A percentile compares a stretch with the other conserved stretches of the same genome.
Evolutionary conservation across 345 rosid species (phyloP).

Genomic region (Eucalyptus microcorys): DNA sequence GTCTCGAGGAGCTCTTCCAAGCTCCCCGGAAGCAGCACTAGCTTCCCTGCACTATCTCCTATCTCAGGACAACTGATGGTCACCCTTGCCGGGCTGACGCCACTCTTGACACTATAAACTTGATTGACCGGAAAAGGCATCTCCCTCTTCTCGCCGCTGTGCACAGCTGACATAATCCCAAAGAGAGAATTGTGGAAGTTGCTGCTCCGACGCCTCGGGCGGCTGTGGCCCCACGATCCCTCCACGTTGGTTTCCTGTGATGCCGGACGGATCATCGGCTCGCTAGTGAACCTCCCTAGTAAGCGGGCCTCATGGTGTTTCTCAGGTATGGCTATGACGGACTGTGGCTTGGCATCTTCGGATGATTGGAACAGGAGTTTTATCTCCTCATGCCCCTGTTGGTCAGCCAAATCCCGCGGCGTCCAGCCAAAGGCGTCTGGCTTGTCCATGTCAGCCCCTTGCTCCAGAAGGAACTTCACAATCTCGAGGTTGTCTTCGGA

Average conservation of each 20-base stretch:
- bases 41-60: slow-evolving; percentile 9
- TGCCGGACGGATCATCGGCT: slow-evolving; percentile 43
- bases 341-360: slow-evolving; percentile 14
- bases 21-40: slow-evolving; percentile 10
- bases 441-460: slow-evolving; percentile 57
- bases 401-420: slow-evolving; percentile 64
- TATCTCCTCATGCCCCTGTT: slow-evolving; percentile 80
- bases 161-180: slow-evolving; percentile 61
- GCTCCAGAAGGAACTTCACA: slow-evolving; percentile 51
- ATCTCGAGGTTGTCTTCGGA: slow-evolving; percentile 63
- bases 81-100: not conserved
- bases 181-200: slow-evolving; percentile 65
- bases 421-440: slow-evolving; percentile 60
- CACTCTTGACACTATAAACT: not conserved
- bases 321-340: slow-evolving; percentile 32
- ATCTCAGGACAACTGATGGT: slow-evolving; percentile 20
- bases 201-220: slow-evolving; percentile 40
- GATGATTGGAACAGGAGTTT: slow-evolving; percentile 29
- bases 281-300: slow-evolving; percentile 67
- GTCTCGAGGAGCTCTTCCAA: slow-evolving; percentile 13
- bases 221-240: slow-evolving; percentile 26
- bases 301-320: slow-evolving; percentile 17
- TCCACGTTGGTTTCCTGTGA: slow-evolving; percentile 20
- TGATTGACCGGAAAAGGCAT: slow-evolving; percentile 6
- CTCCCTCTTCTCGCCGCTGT: slow-evolving; percentile 18